phyloP scores from a whole-genome alignment of 1,284 basidiomycete genomes.

The Boletus mariae region DNA sequence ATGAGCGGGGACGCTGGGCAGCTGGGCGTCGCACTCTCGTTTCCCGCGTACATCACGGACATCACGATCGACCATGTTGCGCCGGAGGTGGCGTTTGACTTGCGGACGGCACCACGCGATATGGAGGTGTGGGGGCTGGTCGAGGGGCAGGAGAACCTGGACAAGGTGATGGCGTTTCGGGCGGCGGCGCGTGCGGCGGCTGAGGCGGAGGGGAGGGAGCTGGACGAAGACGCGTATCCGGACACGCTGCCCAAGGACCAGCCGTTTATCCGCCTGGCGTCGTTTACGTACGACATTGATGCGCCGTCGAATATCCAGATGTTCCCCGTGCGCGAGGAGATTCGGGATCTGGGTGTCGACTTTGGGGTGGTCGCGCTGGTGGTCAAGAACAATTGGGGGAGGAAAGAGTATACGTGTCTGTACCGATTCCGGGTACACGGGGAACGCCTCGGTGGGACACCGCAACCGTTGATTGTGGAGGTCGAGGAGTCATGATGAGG shows the following conservation, averaged over 20 bases:
- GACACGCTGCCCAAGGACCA: constrained; percentile 48
- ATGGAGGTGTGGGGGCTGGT: constrained; percentile 90
- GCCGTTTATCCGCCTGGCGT: constrained; percentile 71
- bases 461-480: constrained; percentile 9
- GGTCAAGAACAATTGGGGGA: constrained; percentile 86
- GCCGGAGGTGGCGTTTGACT: constrained; percentile 72
- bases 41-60: constrained; percentile 66
- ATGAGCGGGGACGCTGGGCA: constrained; percentile 77
- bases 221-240: constrained; percentile 43
- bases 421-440: constrained; percentile 85
- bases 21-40: constrained; percentile 76
- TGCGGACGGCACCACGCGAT: constrained; percentile 75
- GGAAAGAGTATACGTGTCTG: constrained; percentile 79
- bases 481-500: constrained; percentile 20
- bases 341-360: constrained; percentile 68
- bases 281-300: constrained; percentile 78
- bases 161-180: constrained; percentile 52
- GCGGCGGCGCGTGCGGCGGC: constrained; percentile 32
- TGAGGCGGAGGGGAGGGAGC: constrained; percentile 35
- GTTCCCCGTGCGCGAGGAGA: constrained; percentile 70
- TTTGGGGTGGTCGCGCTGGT: constrained; percentile 78
- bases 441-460: constrained; percentile 36
- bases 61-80: constrained; percentile 89
- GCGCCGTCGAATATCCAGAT: constrained; percentile 76
- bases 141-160: constrained; percentile 70